A percentile compares a stretch with the other conserved stretches of the same genome.
phyloP scores from a whole-genome alignment of 257 asterid genomes.

The Eustoma russellianum region DNA sequence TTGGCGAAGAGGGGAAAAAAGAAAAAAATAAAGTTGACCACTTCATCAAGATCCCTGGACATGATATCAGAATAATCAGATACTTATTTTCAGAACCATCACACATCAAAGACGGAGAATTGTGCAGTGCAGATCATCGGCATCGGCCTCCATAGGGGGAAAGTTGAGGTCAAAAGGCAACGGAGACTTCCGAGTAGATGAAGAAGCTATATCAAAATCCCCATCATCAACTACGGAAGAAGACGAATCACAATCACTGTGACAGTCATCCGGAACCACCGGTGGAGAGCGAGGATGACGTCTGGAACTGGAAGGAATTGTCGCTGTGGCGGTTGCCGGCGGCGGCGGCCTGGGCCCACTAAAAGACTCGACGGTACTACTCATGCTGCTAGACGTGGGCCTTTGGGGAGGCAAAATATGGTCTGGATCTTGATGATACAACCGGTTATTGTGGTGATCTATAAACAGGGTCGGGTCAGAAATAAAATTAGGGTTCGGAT shows the following conservation, averaged over 20 bases:
- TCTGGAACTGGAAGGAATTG: slow-evolving; percentile 31
- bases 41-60: slow-evolving; percentile 14
- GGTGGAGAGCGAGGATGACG: slow-evolving; percentile 60
- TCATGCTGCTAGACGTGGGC: slow-evolving; percentile 56
- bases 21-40: slow-evolving; percentile 12
- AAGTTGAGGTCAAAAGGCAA: slow-evolving; percentile 38
- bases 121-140: slow-evolving; percentile 28
- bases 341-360: slow-evolving; percentile 45
- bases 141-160: slow-evolving; percentile 26
- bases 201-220: slow-evolving; percentile 30
- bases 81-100: slow-evolving; percentile 12
- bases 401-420: slow-evolving; percentile 32
- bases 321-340: slow-evolving; percentile 10
- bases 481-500: slow-evolving; percentile 7
- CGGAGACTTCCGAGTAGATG: slow-evolving; percentile 20
- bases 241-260: slow-evolving; percentile 46
- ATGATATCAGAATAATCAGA: slow-evolving; percentile 11
- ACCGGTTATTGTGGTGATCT: slow-evolving; percentile 15
- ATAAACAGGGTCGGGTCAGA: slow-evolving; percentile 10
- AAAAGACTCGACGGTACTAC: slow-evolving; percentile 65
- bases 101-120: slow-evolving; percentile 31
- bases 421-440: slow-evolving; percentile 30
- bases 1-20: background rate
- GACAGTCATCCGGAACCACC: slow-evolving; percentile 48
- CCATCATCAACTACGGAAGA: slow-evolving; percentile 39